Evolutionary conservation across 2,329 filamentous ascomycete genomes (phyloP), one percentile per base, ranked within the genome.

Genomic region (Botrytis byssoidea): DNA sequence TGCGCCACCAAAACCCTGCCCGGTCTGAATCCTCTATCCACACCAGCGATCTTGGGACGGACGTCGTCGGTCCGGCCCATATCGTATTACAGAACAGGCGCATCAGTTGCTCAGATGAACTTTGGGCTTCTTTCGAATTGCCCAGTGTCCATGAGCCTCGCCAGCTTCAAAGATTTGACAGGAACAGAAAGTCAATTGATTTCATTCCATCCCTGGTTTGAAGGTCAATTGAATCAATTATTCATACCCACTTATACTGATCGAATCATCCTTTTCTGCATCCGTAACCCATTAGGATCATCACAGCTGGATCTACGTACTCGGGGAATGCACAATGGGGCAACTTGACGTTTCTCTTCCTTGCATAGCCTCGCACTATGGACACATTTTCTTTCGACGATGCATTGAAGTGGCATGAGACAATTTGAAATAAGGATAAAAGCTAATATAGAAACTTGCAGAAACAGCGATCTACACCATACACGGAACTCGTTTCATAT

Each of bases 401-500:
- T 78, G 74, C 75, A 75, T 77, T 75, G 48, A 71, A 67, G 61
- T 74, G 51, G 67, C 59, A 74, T 69, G 74, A 67, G 35, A 61
- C 69, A 70, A 55, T 69, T 29, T 68, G 72, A 71, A 70, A 48
- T 75, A 66, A 69, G 73, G 69, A 57, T 59, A 72, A 42, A 51
- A 60, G 73, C 77, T 78, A 74, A 79, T 70, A 73, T 42, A 61
- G 37, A 68, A 70, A 71, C 72, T 71, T 76, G 72, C 75, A 77
- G 76, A 76, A 72, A 74, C 44, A n/a, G 66, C 7, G 60, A 61
- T 70, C 29, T 57, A 73, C 66, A 69, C 70, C 70, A 74, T 74
- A 74, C 75, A 76, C 74, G 55, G 60, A 61, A 71, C 74, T 42
- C 71, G 78, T 79, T 79, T 79, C 76, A 77, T 73, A 72, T 75